Evolutionary conservation across 371 early-diverging fungal species (phyloP).

Genomic region (Funneliformis caledonium): DNA sequence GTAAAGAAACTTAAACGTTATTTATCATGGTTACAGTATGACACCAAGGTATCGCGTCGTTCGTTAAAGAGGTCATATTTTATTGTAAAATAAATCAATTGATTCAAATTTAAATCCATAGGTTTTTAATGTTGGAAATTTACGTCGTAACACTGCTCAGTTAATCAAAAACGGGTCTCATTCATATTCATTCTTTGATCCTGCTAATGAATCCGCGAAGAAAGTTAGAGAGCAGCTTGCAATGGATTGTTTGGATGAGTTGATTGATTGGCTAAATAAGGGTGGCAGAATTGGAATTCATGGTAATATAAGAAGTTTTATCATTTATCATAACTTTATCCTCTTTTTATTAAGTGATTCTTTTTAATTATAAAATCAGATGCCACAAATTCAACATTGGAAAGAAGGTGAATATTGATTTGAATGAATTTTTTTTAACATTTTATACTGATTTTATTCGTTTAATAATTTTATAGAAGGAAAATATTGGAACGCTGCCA

Average conservation of each 20-base stretch:
- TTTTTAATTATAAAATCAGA: constrained; percentile 51
- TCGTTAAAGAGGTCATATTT: not conserved
- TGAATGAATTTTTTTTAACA: not conserved
- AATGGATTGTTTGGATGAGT: constrained; percentile 79
- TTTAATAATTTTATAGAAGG: constrained; percentile 46
- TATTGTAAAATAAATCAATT: not conserved
- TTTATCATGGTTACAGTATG: constrained; percentile 70
- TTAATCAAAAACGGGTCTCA: constrained; percentile 51
- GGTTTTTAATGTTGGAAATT: constrained; percentile 89
- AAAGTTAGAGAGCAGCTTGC: constrained; percentile 76
- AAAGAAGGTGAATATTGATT: constrained; percentile 59
- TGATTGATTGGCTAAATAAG: constrained; percentile 74
- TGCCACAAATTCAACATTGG: constrained; percentile 85
- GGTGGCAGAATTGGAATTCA: constrained; percentile 85
- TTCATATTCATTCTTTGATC: constrained; percentile 75
- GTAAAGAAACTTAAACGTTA: constrained; percentile 85
- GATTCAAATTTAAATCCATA: constrained; percentile 27
- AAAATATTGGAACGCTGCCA: constrained; percentile 66
- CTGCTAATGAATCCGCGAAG: constrained; percentile 71
- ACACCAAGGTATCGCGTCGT: constrained; percentile 56
- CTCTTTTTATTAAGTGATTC: not conserved
- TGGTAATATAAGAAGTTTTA: constrained; percentile 40
- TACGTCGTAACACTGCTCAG: constrained; percentile 63
- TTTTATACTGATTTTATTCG: not conserved
- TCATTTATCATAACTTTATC: not conserved